Conservation (phyloP, 1,139 yeast species). For the Diutina rugosa region DNA sequence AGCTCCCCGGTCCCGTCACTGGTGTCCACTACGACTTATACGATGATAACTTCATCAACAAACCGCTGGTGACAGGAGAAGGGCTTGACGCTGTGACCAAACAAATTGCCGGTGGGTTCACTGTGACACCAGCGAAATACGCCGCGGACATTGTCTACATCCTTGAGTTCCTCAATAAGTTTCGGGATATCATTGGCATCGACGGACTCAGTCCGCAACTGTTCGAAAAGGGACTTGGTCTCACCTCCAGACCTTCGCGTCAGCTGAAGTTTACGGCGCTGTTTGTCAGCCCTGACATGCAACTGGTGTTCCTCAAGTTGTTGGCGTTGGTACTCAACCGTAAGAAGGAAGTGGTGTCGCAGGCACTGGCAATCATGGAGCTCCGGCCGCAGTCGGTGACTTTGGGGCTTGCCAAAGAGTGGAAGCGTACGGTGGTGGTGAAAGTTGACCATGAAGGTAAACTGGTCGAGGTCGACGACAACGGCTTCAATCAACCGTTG, state of each 20-base stretch:
- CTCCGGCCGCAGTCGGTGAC: background rate
- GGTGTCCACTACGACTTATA: constrained; percentile 24
- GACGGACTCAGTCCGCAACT: constrained; percentile 7
- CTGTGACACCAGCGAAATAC: constrained; percentile 3
- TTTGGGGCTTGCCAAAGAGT: constrained; percentile 1
- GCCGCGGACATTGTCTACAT: constrained; percentile 7
- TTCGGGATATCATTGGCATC: constrained; percentile 5
- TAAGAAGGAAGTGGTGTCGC: background rate
- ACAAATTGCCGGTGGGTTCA: constrained; percentile 7
- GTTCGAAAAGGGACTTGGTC: constrained; percentile 7
- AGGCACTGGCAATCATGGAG: background rate
- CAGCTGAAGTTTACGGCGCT: background rate
- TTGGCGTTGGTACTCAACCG: background rate
- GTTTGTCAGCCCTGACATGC: background rate
- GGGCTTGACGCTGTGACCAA: constrained; percentile 12
- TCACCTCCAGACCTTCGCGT: background rate
- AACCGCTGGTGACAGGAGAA: constrained; percentile 3
- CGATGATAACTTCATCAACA: constrained; percentile 21
- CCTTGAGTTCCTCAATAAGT: constrained; percentile 6
- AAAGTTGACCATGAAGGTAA: background rate
- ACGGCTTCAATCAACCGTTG: background rate
- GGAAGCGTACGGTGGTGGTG: background rate
- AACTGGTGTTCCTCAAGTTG: background rate
- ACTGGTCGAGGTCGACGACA: background rate
- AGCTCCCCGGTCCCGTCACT: constrained; percentile 28